Percentiles rank a stretch among this genome's conserved stretches.
These are phyloP conservation scores for Citeromyces matritensis DNA, from an alignment of 805 yeast genomes.

Conservation along the genomic window DNA sequence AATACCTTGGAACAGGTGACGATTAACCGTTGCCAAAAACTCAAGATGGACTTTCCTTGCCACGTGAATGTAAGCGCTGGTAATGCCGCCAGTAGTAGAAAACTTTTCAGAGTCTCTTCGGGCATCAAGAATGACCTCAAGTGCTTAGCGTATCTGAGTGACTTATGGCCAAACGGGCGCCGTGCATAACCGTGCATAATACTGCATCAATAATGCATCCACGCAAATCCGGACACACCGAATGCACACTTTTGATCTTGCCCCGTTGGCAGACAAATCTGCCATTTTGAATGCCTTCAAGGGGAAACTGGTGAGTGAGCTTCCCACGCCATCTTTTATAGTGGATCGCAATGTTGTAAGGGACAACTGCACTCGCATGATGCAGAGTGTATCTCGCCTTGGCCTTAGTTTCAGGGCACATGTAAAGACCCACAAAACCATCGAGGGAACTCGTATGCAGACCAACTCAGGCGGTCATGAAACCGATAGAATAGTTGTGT, in stretches of 20 bases:
- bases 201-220: too few species aligned
- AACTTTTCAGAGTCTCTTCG: too few species aligned
- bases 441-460: conserved; percentile 42
- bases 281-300: conserved; percentile 12
- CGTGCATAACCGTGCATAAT: too few species aligned
- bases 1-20: too few species aligned
- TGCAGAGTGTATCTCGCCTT: conserved; percentile 22
- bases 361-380: conserved; percentile 33
- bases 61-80: too few species aligned
- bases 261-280: conserved; percentile 8
- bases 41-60: too few species aligned
- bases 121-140: too few species aligned
- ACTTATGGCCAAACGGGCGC: too few species aligned
- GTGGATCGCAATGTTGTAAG: conserved; percentile 25
- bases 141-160: too few species aligned
- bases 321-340: conserved; percentile 43
- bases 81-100: too few species aligned
- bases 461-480: conserved; percentile 16
- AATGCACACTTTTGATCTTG: conserved; percentile 7
- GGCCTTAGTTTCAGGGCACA: conserved; percentile 44
- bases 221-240: conserved; percentile 3
- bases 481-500: conserved; percentile 42
- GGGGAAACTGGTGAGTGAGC: conserved; percentile 26
- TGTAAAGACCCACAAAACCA: conserved; percentile 62
- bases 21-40: too few species aligned